Base-by-base conservation (phyloP, 2,329 filamentous ascomycete species). In the Microthyrium microscopicum region DNA sequence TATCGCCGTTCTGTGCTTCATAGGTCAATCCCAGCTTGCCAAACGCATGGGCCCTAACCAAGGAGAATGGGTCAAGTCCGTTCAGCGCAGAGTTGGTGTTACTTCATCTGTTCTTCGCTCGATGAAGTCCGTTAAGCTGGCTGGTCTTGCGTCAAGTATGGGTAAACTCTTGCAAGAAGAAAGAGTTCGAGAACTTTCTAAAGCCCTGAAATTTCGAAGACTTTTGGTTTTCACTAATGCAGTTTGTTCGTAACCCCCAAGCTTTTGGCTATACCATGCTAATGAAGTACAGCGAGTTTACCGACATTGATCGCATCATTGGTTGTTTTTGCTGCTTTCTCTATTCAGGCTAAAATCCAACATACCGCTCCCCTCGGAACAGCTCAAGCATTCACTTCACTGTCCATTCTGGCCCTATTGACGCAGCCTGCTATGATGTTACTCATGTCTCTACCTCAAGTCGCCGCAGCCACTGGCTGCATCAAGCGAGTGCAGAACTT, bases 371-470 rank as follows among this genome's bases (percentile, higher is more conserved):
- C 22, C 3, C 20, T 34, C 11, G 12, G 22, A n/a, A 20, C 32
- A 13, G 21, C 32, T 20, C 32, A 34, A 16, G 32, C 32, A 16
- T 34, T 34, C n/a, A 34, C 32, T 13, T 17, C 22, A n/a, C 22
- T 34, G 11, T 18, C 32, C 5, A 34, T 34, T 17, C 8, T 34
- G 8, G 21, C 20, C 12, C 3, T 34, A 5, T 17, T 34, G 5
- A 34, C 24, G 5, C 9, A 4, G n/a, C 32, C 32, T 3, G 15
- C 18, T 18, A 21, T 2, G 5, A 28, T 34, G 21, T n/a, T 34
- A 13, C 18, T 34, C 17, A 18, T 20, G 3, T 18, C 24, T 13
- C 20, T 34, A 12, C 24, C 17, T 9, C 20, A 15, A 11, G n/a
- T 34, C 28, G 32, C 32, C 12, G 32, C 21, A 8, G 32, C 32